phyloP scores from a whole-genome alignment of 106 monocot genomes.

The Posidonia australis region DNA sequence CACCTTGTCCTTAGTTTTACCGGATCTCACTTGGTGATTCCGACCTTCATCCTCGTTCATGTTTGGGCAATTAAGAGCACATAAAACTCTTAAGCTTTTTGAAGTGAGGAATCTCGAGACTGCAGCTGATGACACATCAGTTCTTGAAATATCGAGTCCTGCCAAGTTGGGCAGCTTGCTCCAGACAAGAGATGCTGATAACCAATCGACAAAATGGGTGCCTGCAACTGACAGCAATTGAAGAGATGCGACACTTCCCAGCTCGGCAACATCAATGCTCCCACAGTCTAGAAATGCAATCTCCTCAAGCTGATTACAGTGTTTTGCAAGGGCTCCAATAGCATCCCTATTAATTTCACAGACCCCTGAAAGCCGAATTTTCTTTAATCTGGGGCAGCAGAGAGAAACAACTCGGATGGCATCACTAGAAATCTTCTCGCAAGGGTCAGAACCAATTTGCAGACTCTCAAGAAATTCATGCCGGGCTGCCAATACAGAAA shows the following conservation, averaged over 20 bases:
- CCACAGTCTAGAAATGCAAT: conserved; percentile 50
- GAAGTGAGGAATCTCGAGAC: conserved; percentile 41
- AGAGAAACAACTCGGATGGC: conserved; percentile 45
- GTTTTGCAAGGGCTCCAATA: conserved; percentile 30
- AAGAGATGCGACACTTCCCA: conserved; percentile 32
- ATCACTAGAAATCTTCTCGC: conserved; percentile 46
- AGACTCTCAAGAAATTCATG: conserved; percentile 55
- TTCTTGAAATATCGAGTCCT: conserved; percentile 76
- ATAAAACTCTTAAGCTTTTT: conserved; percentile 58
- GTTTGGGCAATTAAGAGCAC: conserved; percentile 50
- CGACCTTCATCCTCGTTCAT: conserved; percentile 39
- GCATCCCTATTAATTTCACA: conserved; percentile 47
- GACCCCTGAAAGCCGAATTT: conserved; percentile 52
- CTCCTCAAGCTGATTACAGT: conserved; percentile 43
- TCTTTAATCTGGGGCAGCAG: conserved; percentile 39
- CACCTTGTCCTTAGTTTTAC: conserved; percentile 46
- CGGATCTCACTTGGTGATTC: conserved; percentile 18
- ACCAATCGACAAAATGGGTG: conserved; percentile 44
- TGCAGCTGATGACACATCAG: conserved; percentile 45
- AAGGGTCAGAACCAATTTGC: conserved; percentile 58
- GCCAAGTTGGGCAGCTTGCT: conserved; percentile 42
- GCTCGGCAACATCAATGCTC: conserved; percentile 25
- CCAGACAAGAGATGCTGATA: conserved; percentile 41
- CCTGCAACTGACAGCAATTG: conserved; percentile 55
- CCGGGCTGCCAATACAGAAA: conserved; percentile 50